Evolutionary conservation across 176 grass and related monocot species (phyloP), one percentile per base, ranked within the genome.

Genomic region (Carex cristatella): DNA sequence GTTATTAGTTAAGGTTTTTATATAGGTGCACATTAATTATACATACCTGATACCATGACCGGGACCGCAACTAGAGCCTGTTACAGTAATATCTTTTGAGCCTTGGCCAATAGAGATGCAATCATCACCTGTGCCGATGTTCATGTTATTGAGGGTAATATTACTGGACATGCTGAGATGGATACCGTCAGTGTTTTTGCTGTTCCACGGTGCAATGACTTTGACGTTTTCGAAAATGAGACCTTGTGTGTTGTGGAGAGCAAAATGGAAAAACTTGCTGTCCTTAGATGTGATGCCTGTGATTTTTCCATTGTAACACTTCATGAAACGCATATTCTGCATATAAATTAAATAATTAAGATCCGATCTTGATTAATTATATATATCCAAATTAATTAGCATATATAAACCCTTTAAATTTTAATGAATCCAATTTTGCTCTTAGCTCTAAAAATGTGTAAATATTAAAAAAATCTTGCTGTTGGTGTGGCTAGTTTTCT

Each of bases 151-250:
- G 19, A 87, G 9, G 33, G 37, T 62, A 44, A 90, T 27, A 44
- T 42, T 44, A 19, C 5, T 61, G 68, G 80, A 70, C 37, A 9
- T 2, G 59, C 88, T 90, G 14, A 90, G 51, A 67, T 90, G 88
- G 69, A 90, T 40, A 49, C 88, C 88, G 23, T 90, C 88, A 3
- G 88, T 90, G 84, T 90, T 90, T 58, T 81, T 85, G 80, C 88
- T 90, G n/a, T 90, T 27, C 5, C 35, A 40, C 3, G 88, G 88
- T 9, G 88, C 88, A 5, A 80, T 28, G 23, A 90, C 87, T 31
- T 64, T 70, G 32, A 90, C 72, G 61, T 48, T 23, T 3, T 56
- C 30, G 11, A 90, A 4, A 4, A 19, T 57, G 16, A 90, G 16
- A 4, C 5, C 38, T 18, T 84, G 59, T 18, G 63, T 72, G 7